Base-by-base conservation (phyloP, 495 filamentous ascomycete species). In the Schizothecium vesticola region DNA sequence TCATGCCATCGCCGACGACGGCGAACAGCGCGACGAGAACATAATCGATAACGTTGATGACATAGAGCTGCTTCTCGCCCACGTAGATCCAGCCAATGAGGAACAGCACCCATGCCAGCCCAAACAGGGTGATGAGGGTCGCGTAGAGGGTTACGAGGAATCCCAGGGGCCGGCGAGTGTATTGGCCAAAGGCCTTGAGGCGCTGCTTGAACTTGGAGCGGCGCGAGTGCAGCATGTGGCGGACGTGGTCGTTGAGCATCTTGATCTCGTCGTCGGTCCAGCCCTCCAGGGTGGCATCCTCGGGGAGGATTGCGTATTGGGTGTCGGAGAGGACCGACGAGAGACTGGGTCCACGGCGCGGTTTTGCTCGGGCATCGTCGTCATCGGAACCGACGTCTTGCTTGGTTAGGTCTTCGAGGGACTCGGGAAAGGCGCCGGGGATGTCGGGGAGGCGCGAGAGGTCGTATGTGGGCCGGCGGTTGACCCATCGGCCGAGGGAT, bases 71-170 rank as follows among this genome's bases (percentile, higher is more conserved):
- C 67, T 82, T 80, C 26, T 86, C 86, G 31, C 89, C 90, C n/a
- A 92, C 88, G 68, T 92, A 91, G 73, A 94, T 92, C 91, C 91
- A 94, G 56, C 90, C 91, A 71, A 94, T 94, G 59, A 94, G 77
- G 79, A 92, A 93, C 33, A 94, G 83, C 0, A 94, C 91, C 91
- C 91, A 94, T 1, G 89, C 90, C 59, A 91, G 82, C 69, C 91
- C 91, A 66, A 93, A 94, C 8, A 92, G 80, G 0, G 91, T 94
- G 68, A 94, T 92, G 13, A 93, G 79, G 10, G 86, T 88, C n/a
- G 90, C 91, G 71, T 94, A 94, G 11, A 93, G 75, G 7, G 90
- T 92, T 25, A 94, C 87, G 26, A 92, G 80, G 69, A 92, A 89
- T 7, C 91, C 91, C 29, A 94, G 81, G 11, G 91, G 91, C 67